Percentiles rank a stretch among this genome's conserved stretches.
phyloP scores from a whole-genome alignment of 371 early-diverging fungal genomes.

The Dichotomocladium elegans region DNA sequence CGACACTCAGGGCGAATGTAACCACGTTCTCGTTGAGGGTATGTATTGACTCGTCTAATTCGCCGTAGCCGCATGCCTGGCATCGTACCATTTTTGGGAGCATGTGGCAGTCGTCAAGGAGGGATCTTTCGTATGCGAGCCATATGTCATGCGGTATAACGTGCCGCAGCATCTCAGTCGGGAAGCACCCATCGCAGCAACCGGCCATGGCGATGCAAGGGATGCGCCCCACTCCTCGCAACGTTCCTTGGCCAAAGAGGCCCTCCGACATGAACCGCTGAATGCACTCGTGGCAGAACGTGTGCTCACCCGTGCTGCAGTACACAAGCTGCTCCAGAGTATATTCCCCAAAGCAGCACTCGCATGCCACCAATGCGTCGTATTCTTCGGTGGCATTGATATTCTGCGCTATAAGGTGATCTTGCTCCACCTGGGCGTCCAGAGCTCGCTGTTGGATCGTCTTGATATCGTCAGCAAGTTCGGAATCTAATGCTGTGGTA shows the following conservation, averaged over 20 bases:
- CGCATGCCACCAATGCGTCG: conserved; percentile 48
- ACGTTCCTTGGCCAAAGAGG: conserved; percentile 53
- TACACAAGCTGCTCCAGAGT: conserved; percentile 48
- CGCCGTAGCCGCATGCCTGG: conserved; percentile 50
- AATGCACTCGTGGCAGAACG: conserved; percentile 52
- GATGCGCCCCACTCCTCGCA: conserved; percentile 37
- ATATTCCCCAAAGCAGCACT: conserved; percentile 53
- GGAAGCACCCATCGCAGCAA: conserved; percentile 31
- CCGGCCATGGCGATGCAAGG: conserved; percentile 42
- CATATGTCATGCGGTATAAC: conserved; percentile 30
- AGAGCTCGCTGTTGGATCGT: conserved; percentile 11
- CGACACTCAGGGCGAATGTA: background rate
- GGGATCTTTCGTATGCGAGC: conserved; percentile 36
- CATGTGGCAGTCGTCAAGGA: conserved; percentile 29
- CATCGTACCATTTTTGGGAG: conserved; percentile 41
- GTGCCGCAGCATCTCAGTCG: conserved; percentile 16
- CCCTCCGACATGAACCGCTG: conserved; percentile 43
- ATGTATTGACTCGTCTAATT: conserved; percentile 34
- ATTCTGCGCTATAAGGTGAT: conserved; percentile 27
- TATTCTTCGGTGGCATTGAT: conserved; percentile 35
- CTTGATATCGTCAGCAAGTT: conserved; percentile 30
- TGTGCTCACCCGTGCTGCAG: conserved; percentile 51
- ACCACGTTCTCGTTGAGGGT: background rate
- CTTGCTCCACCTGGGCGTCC: conserved; percentile 17
- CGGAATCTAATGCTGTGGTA: conserved; percentile 4